Evolutionary conservation across 768 basidiomycete species (phyloP).

Genomic region (Porphyrellus cyaneotinctus): DNA sequence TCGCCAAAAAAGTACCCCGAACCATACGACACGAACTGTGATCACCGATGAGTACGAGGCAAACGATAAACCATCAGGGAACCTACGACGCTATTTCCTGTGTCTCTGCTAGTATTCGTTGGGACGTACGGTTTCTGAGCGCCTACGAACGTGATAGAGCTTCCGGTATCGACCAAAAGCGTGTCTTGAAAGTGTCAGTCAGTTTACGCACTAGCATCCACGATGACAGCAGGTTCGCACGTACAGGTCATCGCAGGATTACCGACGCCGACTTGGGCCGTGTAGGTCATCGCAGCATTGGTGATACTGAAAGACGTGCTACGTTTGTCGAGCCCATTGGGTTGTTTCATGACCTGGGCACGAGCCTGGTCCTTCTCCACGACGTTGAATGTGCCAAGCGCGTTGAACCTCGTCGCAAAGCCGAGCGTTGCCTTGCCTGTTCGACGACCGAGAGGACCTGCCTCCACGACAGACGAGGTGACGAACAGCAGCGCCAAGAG

Average conservation of each 20-base stretch:
- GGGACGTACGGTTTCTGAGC: conserved; percentile 11
- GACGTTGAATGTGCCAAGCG: conserved; percentile 6
- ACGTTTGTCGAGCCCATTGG: too few relatives aligned
- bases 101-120: conserved; percentile 11
- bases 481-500: background rate
- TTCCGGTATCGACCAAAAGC: conserved; percentile 15
- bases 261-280: conserved; percentile 25
- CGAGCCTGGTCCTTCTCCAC: conserved; percentile 14
- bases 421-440: conserved; percentile 2
- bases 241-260: conserved; percentile 24
- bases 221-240: background rate
- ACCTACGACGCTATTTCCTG: conserved; percentile 18
- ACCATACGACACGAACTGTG: background rate
- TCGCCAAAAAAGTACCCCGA: conserved; percentile 3
- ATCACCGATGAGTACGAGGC: background rate
- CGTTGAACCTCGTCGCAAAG: conserved; percentile 12
- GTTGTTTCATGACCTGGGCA: conserved; percentile 4
- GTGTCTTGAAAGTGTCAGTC: too few relatives aligned
- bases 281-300: conserved; percentile 24
- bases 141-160: conserved; percentile 26
- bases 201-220: too few relatives aligned
- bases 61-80: background rate
- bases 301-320: conserved; percentile 1
- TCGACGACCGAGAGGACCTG: background rate
- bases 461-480: background rate